These are phyloP conservation scores for Saraca asoca DNA, from an alignment of 331 rosid species.

Conservation along the genomic window DNA sequence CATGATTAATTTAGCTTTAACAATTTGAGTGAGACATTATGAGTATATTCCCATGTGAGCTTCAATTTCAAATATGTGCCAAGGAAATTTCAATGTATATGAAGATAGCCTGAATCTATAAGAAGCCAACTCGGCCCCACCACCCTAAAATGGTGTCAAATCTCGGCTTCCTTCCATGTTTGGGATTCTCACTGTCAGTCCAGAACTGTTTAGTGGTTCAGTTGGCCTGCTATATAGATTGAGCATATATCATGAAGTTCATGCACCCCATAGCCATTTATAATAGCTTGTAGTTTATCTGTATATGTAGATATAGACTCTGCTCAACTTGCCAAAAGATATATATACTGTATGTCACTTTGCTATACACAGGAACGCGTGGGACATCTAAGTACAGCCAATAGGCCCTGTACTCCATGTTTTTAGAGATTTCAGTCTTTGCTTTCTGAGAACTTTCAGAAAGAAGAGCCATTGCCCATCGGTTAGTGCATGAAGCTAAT, in stretches of 20 bases:
- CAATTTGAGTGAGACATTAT: too few species aligned
- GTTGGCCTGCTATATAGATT: slow-evolving; percentile 8
- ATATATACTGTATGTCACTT: not conserved
- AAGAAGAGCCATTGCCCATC: too few species aligned
- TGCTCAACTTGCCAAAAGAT: not conserved
- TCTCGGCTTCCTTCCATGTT: slow-evolving; percentile 40
- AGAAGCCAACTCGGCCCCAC: too few species aligned
- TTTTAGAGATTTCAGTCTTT: slow-evolving; percentile 1
- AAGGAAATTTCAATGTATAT: slow-evolving; percentile 15
- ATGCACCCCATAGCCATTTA: not conserved
- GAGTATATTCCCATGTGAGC: too few species aligned
- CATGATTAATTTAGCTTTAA: too few species aligned
- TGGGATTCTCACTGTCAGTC: slow-evolving; percentile 29
- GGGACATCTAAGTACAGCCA: not conserved
- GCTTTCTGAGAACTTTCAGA: slow-evolving; percentile 4
- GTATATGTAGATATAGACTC: not conserved
- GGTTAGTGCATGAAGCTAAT: too few species aligned
- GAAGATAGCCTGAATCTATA: too few species aligned
- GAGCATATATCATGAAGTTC: not conserved
- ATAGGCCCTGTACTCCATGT: slow-evolving; percentile 16
- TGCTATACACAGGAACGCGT: not conserved
- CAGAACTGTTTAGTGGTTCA: slow-evolving; percentile 31
- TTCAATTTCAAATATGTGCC: not conserved
- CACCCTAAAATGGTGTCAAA: slow-evolving; percentile 48
- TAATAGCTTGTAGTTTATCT: not conserved